These are phyloP conservation scores for Citrullus amarus DNA, from an alignment of 306 rosid species.

Conservation along the genomic window DNA sequence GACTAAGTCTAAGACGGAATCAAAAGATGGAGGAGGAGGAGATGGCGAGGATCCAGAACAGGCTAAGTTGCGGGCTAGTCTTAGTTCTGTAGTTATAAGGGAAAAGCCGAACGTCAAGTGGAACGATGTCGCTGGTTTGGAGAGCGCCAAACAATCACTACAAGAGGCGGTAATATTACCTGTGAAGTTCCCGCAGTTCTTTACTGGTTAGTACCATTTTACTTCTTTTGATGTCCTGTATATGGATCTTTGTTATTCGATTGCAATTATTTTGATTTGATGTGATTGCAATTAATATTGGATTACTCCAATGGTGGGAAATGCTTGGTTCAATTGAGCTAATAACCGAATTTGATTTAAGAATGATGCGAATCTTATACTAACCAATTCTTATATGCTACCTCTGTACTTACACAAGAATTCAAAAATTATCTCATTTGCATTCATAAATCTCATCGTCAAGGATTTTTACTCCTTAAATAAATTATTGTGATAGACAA, in stretches of 20 bases:
- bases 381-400: no score
- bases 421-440: background rate
- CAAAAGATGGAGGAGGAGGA: conserved; percentile 67
- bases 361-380: background rate
- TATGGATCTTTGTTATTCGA: background rate
- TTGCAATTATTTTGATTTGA: background rate
- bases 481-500: background rate
- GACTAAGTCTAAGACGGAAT: conserved; percentile 69
- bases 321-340: background rate
- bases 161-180: conserved; percentile 95
- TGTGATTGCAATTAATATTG: background rate
- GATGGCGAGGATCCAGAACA: conserved; percentile 89
- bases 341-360: no score
- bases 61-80: conserved; percentile 66
- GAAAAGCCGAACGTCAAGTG: conserved; percentile 96
- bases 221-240: background rate
- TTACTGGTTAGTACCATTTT: conserved; percentile 52
- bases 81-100: conserved; percentile 71
- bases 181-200: conserved; percentile 90
- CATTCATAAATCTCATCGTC: background rate
- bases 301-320: background rate
- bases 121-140: conserved; percentile 94
- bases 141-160: conserved; percentile 88
- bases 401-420: background rate
- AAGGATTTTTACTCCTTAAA: background rate